Base-by-base conservation (phyloP, 2,329 filamentous ascomycete genomes). In the Acarospora socialis region DNA sequence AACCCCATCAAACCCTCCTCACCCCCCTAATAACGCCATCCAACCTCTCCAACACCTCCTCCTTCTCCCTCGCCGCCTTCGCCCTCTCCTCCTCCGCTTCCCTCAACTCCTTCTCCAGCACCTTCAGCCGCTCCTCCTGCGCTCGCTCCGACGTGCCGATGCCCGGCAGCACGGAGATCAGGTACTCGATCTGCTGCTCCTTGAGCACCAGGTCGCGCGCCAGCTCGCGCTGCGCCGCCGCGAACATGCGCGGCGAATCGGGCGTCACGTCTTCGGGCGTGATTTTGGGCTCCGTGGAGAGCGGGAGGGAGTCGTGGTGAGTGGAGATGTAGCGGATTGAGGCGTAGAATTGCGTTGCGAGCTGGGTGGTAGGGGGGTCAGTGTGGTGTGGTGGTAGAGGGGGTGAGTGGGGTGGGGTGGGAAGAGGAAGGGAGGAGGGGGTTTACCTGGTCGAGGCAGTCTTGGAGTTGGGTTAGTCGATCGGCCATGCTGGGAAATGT, bases 271-370 rank as follows among this genome's bases (percentile, higher is more conserved):
- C 29, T 49, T 19, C 14, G 38, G 46, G 40, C 27, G 45, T 46
- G 38, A 50, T 44, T 35, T 47, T 45, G 25, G 40, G 41, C 10
- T 51, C 54, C 20, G 44, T 47, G 8, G 37, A 54, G 18, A 52
- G 56, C 34, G 51, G 52, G 25, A 51, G 57, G 43, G 54, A 56
- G 47, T 57, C 60, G 47, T 57, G 59, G 49, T 60, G 62, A 35
- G 51, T 58, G 33, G 49, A 56, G 35, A 64, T 51, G 45, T 65
- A 65, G 49, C 57, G 55, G 34, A 65, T 50, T 19, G 60, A 63
- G 33, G 61, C 59, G 48, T 63, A 65, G 55, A 63, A 62, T 53
- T 65, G 61, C 28, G 59, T 64, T 45, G 59, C 57, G 19, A 65
- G 56, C 57, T 62, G 35, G 33, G 16, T n/a, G 15, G 26, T 24